These are phyloP conservation scores for Pseudogymnoascus sp. DNA, from an alignment of 2,329 filamentous ascomycete genomes.

Conservation along the genomic window DNA sequence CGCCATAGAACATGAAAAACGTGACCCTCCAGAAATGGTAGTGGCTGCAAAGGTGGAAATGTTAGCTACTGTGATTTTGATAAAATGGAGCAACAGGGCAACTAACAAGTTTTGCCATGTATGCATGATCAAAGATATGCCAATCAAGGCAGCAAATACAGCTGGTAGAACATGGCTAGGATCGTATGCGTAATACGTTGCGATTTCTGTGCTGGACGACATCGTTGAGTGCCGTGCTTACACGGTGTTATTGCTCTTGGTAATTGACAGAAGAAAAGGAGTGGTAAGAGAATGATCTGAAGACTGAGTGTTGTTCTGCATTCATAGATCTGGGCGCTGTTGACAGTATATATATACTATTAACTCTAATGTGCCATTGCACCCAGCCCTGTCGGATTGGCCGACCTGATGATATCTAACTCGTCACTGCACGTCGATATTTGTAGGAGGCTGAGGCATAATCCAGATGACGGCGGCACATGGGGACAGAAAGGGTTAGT, in stretches of 20 bases:
- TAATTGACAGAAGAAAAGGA: not conserved
- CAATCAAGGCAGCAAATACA: conserved; percentile 31
- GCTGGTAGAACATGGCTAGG: conserved; percentile 32
- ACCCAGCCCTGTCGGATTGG: not conserved
- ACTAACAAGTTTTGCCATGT: conserved; percentile 33
- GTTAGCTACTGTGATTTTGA: no score
- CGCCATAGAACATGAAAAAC: conserved; percentile 34
- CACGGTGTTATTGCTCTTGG: not conserved
- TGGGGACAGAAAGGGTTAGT: conserved; percentile 3
- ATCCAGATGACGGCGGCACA: conserved; percentile 4
- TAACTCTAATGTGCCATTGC: not conserved
- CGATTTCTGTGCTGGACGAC: not conserved
- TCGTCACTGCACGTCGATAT: not conserved
- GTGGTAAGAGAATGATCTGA: not conserved
- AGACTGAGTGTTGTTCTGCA: not conserved
- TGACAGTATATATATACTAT: not conserved
- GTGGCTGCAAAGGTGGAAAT: conserved; percentile 18
- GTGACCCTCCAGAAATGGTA: conserved; percentile 33
- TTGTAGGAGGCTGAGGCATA: not conserved
- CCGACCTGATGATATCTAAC: not conserved
- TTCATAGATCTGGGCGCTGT: not conserved
- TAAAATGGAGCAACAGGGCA: not conserved
- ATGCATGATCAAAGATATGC: conserved; percentile 29
- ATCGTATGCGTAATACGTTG: conserved; percentile 25
- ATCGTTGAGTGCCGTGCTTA: not conserved